phyloP scores from a whole-genome alignment of 208 protist genomes.

The Spongospora subterranea region DNA sequence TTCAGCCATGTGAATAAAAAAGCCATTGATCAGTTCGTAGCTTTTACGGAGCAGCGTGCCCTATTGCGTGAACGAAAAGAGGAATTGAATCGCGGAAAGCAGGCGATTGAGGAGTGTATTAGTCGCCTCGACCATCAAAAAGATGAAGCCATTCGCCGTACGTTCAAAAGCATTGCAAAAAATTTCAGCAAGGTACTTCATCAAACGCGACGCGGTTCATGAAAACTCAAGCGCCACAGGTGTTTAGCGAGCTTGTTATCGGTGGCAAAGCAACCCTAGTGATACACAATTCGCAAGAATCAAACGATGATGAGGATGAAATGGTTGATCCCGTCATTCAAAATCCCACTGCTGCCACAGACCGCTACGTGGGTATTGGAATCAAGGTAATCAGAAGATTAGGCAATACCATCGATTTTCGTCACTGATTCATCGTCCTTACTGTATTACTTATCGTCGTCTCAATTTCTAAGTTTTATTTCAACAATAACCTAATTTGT shows the following conservation, averaged over 20 bases:
- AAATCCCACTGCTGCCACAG: not conserved
- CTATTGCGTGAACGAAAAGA: slow-evolving; percentile 70
- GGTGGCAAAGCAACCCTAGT: slow-evolving; percentile 79
- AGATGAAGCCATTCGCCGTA: slow-evolving; percentile 94
- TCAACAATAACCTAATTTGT: not conserved
- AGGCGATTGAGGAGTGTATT: slow-evolving; percentile 91
- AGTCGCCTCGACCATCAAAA: slow-evolving; percentile 92
- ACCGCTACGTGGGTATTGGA: slow-evolving; percentile 83
- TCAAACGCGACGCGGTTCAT: not conserved
- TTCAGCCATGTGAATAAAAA: slow-evolving; percentile 97
- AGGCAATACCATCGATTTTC: slow-evolving; percentile 66
- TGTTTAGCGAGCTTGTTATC: slow-evolving; percentile 93
- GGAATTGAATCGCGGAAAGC: slow-evolving; percentile 81
- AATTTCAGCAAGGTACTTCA: slow-evolving; percentile 86
- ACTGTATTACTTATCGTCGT: slow-evolving; percentile 74
- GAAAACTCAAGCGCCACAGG: slow-evolving; percentile 67
- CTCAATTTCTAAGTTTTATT: not conserved
- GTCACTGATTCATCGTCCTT: no score
- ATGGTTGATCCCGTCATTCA: no score
- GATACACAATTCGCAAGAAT: slow-evolving; percentile 70
- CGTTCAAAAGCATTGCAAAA: slow-evolving; percentile 93
- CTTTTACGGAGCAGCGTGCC: slow-evolving; percentile 79
- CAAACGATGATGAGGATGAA: slow-evolving; percentile 65
- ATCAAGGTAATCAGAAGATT: slow-evolving; percentile 91
- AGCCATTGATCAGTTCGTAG: slow-evolving; percentile 94